Evolutionary conservation across 306 rosid species (phyloP), one percentile per base, ranked within the genome.

Genomic region (Dalbergia oliveri): DNA sequence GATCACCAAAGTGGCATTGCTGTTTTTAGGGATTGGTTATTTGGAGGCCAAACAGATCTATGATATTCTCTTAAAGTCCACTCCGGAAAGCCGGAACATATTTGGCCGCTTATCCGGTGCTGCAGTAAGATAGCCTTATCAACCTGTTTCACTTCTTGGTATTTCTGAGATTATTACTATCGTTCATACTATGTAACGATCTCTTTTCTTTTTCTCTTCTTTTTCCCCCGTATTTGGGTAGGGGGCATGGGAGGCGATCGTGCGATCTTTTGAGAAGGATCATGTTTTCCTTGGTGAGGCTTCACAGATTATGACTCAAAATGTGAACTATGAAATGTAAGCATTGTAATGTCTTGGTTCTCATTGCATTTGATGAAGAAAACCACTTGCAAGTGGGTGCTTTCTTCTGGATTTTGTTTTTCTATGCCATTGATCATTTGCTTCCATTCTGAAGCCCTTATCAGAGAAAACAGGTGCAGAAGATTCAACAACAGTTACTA

Each of bases 261-360:
- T 89, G 57, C 87, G 78, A 43, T 84, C 93, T 41, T 92, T 87
- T 57, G 97, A 92, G 86, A 94, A 92, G 87, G 98, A 94, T 84
- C 89, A 87, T 87, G 87, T 92, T 64, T 94, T 87, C 88, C 98
- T 92, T 69, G 98, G 98, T 9, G 97, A 92, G 90, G 97, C 94
- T 61, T 97, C 97, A 9, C 98, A 89, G 82, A 85, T 91, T 80
- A 90, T 92, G 79, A 92, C 86, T 60, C 97, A 92, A 74, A 94
- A 94, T 88, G 98, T 94, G 82, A 91, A 72, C 84, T 94, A 94
- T 85, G 98, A 94, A 81, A 94, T 94, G 98, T 94, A 84, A 89
- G 93, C 53, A 31, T 76, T 72, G 79, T 78, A 49, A 35, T 79
- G 15, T 78, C 59, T 60, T 34, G n/a, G 70, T 54, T 79, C 67